Evolutionary conservation across 2,329 filamentous ascomycete genomes (phyloP).

Genomic region (Alternaria gansuensis): DNA sequence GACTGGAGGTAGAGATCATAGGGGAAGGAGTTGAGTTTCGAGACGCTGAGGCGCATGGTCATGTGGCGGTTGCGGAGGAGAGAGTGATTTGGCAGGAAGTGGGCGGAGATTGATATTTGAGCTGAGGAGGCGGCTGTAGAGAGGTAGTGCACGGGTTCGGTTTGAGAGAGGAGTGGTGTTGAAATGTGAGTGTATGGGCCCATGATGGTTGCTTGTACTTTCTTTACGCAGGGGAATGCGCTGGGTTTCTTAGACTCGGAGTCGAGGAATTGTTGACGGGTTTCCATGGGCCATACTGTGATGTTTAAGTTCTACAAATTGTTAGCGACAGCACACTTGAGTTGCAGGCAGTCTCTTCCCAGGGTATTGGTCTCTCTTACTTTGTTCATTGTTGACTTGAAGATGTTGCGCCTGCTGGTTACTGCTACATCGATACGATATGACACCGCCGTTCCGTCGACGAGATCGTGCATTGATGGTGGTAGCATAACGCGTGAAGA

Average conservation of each 20-base stretch:
- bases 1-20: constrained; percentile 23
- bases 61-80: constrained; percentile 9
- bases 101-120: constrained; percentile 12
- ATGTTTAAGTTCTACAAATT: constrained; percentile 7
- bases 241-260: background rate
- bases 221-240: constrained; percentile 8
- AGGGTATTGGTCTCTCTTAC: background rate
- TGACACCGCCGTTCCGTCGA: constrained; percentile 16
- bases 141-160: background rate
- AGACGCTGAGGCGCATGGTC: constrained; percentile 19
- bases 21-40: constrained; percentile 9
- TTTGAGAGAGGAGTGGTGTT: background rate
- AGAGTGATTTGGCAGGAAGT: constrained; percentile 16
- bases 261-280: constrained; percentile 6
- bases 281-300: constrained; percentile 20
- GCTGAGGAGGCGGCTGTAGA: constrained; percentile 1
- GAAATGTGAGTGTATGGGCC: background rate
- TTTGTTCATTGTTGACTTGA: constrained; percentile 23
- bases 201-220: background rate
- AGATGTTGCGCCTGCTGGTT: constrained; percentile 23
- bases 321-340: constrained; percentile 3
- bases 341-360: too few relatives aligned
- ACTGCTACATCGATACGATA: constrained; percentile 24
- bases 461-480: constrained; percentile 19
- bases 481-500: constrained; percentile 8